Evolutionary conservation across 2,329 filamentous ascomycete species (phyloP).

Genomic region (Rutstroemia sydowiana): DNA sequence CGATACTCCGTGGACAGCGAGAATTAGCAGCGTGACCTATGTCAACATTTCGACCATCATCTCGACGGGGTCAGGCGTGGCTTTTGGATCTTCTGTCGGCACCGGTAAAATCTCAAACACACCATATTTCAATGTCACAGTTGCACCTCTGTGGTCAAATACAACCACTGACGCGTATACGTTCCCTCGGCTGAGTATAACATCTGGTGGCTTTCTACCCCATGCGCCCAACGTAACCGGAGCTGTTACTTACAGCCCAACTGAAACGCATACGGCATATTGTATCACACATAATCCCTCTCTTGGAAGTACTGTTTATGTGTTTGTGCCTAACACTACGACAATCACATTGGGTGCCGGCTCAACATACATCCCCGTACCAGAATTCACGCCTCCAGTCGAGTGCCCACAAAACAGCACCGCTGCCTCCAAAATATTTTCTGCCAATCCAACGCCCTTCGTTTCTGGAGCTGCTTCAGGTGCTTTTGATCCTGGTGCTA

Average conservation of each 20-base stretch:
- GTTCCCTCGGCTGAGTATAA: too few species aligned
- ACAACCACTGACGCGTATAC: not conserved
- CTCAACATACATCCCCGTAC: constrained; percentile 8
- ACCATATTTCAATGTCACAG: not conserved
- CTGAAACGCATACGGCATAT: not conserved
- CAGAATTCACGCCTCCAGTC: constrained; percentile 24
- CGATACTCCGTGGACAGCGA: not conserved
- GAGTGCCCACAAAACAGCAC: constrained; percentile 11
- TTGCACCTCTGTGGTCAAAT: not conserved
- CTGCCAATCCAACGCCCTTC: not conserved
- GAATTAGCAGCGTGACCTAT: not conserved
- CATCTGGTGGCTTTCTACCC: too few species aligned
- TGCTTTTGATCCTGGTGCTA: not conserved
- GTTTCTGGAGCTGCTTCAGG: not conserved
- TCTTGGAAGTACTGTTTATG: constrained; percentile 14
- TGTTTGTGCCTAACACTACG: constrained; percentile 22
- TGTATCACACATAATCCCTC: not conserved
- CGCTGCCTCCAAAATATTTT: too few species aligned
- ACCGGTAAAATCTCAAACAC: not conserved
- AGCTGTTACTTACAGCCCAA: not conserved
- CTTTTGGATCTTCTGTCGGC: not conserved
- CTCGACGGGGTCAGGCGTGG: not conserved
- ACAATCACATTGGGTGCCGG: constrained; percentile 18
- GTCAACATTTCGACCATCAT: not conserved
- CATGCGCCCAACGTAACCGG: not conserved